phyloP scores from a whole-genome alignment of 2,329 filamentous ascomycete species.

The Colletotrichum sp. region DNA sequence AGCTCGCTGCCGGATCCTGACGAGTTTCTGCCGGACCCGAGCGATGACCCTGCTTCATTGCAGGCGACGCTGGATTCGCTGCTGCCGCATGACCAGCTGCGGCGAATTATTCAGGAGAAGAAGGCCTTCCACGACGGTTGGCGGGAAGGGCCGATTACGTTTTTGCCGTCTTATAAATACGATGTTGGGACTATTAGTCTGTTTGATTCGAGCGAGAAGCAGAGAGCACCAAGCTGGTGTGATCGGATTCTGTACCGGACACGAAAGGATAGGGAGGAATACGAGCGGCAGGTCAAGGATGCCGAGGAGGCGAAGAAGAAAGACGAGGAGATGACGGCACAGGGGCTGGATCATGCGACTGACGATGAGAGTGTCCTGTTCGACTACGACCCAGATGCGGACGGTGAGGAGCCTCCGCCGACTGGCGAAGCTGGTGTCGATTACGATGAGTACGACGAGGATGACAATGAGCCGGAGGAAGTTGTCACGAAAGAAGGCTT shows the following conservation, averaged over 20 bases:
- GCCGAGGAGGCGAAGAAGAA: constrained; percentile 70
- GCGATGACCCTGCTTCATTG: constrained; percentile 82
- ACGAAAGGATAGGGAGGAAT: constrained; percentile 68
- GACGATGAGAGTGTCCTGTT: constrained; percentile 87
- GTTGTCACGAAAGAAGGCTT: constrained; percentile 64
- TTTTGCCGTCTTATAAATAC: constrained; percentile 97
- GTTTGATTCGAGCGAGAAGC: constrained; percentile 96
- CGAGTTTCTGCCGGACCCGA: constrained; percentile 69
- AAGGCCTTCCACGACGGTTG: constrained; percentile 91
- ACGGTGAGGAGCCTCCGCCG: constrained; percentile 53
- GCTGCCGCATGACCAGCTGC: constrained; percentile 87
- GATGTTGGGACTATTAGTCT: constrained; percentile 90
- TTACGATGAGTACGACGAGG: constrained; percentile 63
- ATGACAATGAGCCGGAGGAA: constrained; percentile 48
- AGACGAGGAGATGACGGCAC: constrained; percentile 85
- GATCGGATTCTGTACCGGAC: constrained; percentile 91
- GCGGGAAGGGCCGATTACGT: constrained; percentile 86
- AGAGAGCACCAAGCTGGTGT: constrained; percentile 93
- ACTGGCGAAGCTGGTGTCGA: constrained; percentile 52
- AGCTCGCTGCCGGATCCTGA: constrained; percentile 64
- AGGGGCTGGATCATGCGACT: constrained; percentile 73
- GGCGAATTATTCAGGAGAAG: constrained; percentile 72
- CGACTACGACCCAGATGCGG: constrained; percentile 85
- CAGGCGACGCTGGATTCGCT: constrained; percentile 89
- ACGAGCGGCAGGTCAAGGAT: constrained; percentile 68